Conservation (phyloP, 2,329 filamentous ascomycete species). For the Colletotrichum lini region DNA sequence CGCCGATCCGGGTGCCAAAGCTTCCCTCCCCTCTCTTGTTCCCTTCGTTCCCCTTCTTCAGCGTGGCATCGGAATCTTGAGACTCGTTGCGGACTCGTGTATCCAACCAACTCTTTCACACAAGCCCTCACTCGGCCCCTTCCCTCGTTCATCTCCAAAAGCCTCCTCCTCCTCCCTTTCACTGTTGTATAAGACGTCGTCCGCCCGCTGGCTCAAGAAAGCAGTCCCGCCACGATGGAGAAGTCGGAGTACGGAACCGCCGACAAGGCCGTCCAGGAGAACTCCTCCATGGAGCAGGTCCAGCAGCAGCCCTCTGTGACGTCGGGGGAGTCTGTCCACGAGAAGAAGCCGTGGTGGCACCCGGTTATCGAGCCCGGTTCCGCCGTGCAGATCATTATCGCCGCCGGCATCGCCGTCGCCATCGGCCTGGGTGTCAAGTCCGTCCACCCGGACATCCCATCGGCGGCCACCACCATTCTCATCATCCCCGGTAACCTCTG, state of each 20-base stretch:
- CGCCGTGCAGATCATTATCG: slow-evolving; percentile 64
- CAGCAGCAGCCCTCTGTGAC: slow-evolving; percentile 32
- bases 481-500: slow-evolving; percentile 65
- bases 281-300: slow-evolving; percentile 41
- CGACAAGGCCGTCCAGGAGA: slow-evolving; percentile 42
- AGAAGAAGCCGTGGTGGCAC: slow-evolving; percentile 54
- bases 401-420: slow-evolving; percentile 63
- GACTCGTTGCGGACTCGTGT: slow-evolving; percentile 2
- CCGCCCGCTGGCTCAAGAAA: neutral
- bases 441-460: slow-evolving; percentile 58
- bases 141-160: neutral
- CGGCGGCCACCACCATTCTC: slow-evolving; percentile 58
- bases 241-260: slow-evolving; percentile 38
- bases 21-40: neutral
- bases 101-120: neutral
- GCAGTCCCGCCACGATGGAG: slow-evolving; percentile 25
- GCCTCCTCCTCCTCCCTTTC: neutral
- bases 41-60: slow-evolving; percentile 4
- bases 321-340: slow-evolving; percentile 35
- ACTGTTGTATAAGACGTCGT: neutral
- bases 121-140: neutral
- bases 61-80: slow-evolving; percentile 22
- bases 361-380: slow-evolving; percentile 59
- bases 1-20: slow-evolving; percentile 9
- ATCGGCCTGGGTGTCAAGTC: slow-evolving; percentile 63